A percentile compares a stretch with the other conserved stretches of the same genome.
These are phyloP conservation scores for Salix caprea DNA, from an alignment of 345 rosid genomes.

Conservation along the genomic window DNA sequence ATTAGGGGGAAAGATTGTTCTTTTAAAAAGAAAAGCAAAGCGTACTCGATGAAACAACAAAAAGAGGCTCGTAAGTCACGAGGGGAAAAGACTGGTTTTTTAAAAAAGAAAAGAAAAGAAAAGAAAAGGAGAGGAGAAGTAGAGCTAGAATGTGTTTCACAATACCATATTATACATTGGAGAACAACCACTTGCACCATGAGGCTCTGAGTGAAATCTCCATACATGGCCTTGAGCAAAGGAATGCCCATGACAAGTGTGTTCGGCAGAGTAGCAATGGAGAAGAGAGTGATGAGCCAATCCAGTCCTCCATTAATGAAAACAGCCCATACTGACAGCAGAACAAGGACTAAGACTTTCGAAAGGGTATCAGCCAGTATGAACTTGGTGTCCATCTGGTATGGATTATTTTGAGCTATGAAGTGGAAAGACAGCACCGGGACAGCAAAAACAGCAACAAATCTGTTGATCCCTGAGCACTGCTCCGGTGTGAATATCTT, in stretches of 20 bases:
- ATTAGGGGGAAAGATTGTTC: too few relatives aligned
- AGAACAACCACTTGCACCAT: conserved; percentile 57
- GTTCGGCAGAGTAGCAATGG: conserved; percentile 46
- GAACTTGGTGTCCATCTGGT: conserved; percentile 48
- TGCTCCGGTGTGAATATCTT: conserved; percentile 46
- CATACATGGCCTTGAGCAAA: conserved; percentile 49
- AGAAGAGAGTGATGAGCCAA: conserved; percentile 54
- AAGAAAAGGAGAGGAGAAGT: neutral
- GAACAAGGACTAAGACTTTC: conserved; percentile 29
- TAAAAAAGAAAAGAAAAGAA: neutral
- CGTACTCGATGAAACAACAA: neutral
- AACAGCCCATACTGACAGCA: conserved; percentile 27
- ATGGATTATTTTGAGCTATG: conserved; percentile 46
- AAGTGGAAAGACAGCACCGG: conserved; percentile 52
- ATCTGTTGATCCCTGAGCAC: conserved; percentile 51
- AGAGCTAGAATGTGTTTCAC: neutral
- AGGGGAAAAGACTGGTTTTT: too few relatives aligned
- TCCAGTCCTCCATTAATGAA: conserved; percentile 34
- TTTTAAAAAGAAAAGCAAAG: too few relatives aligned
- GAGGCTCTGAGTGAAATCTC: conserved; percentile 43
- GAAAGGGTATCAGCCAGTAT: conserved; percentile 43
- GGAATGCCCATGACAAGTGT: conserved; percentile 64
- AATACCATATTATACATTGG: conserved; percentile 46
- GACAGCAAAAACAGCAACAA: conserved; percentile 46
- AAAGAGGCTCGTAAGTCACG: neutral